Percentiles rank a stretch among this genome's conserved stretches.
phyloP scores from a whole-genome alignment of 2,329 filamentous ascomycete species.

The Reticulascus tulasneorum region DNA sequence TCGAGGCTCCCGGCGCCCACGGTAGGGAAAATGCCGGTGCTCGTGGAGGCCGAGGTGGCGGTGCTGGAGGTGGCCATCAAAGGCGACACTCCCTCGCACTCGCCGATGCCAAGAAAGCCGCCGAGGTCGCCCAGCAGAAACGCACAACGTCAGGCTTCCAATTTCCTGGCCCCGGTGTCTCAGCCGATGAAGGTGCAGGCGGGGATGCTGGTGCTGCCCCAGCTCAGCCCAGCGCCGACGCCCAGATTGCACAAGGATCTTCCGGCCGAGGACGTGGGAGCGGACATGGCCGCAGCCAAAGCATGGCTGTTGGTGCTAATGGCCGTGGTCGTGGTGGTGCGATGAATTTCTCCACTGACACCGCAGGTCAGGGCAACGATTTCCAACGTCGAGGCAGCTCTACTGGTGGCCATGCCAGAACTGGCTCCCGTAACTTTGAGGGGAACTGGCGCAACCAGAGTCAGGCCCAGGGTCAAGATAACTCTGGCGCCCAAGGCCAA shows the following conservation, averaged over 20 bases:
- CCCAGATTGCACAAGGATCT: constrained; percentile 35
- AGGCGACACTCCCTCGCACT: constrained; percentile 91
- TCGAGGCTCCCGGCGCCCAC: constrained; percentile 58
- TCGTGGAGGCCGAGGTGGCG: constrained; percentile 69
- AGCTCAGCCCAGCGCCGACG: constrained; percentile 26
- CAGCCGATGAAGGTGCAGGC: constrained; percentile 56
- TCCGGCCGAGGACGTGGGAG: constrained; percentile 53
- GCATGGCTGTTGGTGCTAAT: constrained; percentile 70
- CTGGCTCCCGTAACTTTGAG: constrained; percentile 90
- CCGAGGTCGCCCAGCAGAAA: constrained; percentile 94
- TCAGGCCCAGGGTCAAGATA: constrained; percentile 65
- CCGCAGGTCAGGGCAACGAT: constrained; percentile 47
- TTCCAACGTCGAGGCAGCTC: constrained; percentile 59
- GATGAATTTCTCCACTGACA: constrained; percentile 55
- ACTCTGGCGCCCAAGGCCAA: constrained; percentile 43
- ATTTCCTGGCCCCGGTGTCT: constrained; percentile 75
- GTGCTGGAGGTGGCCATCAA: constrained; percentile 75
- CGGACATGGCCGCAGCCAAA: constrained; percentile 77
- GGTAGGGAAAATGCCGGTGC: constrained; percentile 62
- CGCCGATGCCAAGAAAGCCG: constrained; percentile 95
- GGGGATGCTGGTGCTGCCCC: constrained; percentile 31
- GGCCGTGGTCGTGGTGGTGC: constrained; percentile 57
- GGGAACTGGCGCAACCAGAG: constrained; percentile 91
- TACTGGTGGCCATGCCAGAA: constrained; percentile 71
- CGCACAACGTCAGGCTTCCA: constrained; percentile 91